A percentile compares a stretch with the other conserved stretches of the same genome.
Evolutionary conservation across 768 basidiomycete species (phyloP).

Genomic region (Lactarius sanguifluus): DNA sequence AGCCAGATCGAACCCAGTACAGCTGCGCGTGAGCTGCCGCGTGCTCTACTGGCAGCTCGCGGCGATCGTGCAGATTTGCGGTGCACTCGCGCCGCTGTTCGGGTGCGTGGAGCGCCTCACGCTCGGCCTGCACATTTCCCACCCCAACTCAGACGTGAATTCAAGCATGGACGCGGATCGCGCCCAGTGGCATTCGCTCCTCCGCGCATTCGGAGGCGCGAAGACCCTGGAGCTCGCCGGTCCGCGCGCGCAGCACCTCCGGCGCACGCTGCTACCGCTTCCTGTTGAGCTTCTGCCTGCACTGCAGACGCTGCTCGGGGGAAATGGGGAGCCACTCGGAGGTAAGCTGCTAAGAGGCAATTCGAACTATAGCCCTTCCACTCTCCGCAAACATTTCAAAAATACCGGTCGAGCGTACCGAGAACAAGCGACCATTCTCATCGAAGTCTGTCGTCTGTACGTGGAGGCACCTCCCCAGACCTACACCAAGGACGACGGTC

Average conservation of each 20-base stretch:
- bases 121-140: constrained; percentile 1
- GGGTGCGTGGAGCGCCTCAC: neutral
- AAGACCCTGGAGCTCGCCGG: constrained; percentile 6
- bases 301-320: neutral
- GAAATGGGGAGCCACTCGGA: neutral
- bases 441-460: constrained; percentile 2
- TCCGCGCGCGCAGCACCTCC: neutral
- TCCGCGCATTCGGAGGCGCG: neutral
- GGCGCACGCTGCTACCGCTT: neutral
- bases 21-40: neutral
- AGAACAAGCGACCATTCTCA: constrained; percentile 1
- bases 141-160: too few species aligned
- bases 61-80: constrained; percentile 2
- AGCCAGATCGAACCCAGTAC: neutral
- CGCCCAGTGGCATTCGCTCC: constrained; percentile 1
- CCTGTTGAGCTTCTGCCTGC: neutral
- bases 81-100: neutral
- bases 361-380: neutral
- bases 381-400: neutral
- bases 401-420: neutral
- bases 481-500: neutral
- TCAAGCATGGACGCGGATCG: neutral
- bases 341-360: too few species aligned
- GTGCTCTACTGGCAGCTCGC: neutral
- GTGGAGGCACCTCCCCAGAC: neutral